Conservation (phyloP, 306 rosid genomes). For the Vachellia collinsii region DNA sequence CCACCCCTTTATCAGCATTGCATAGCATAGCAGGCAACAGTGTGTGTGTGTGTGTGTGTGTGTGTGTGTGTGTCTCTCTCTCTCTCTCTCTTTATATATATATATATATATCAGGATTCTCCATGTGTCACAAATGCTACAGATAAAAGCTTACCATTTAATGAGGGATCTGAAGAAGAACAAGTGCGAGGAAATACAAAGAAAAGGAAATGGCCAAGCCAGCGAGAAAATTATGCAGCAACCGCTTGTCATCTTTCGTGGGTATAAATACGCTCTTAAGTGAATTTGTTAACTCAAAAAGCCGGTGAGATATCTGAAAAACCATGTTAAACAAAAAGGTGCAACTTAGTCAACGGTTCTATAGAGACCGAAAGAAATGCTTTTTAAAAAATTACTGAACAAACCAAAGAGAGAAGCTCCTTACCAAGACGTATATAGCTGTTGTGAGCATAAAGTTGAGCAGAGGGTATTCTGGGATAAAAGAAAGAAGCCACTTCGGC, state of each 20-base stretch:
- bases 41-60: no score
- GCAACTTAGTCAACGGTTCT: conserved; percentile 28
- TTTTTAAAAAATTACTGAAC: background rate
- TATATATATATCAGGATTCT: background rate
- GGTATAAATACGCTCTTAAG: conserved; percentile 86
- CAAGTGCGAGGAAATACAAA: conserved; percentile 63
- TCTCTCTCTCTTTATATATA: no score
- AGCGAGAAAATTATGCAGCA: conserved; percentile 76
- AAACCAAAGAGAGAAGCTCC: conserved; percentile 37
- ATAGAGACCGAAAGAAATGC: conserved; percentile 26
- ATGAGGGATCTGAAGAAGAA: conserved; percentile 71
- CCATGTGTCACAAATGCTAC: conserved; percentile 6
- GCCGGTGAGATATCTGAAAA: conserved; percentile 82
- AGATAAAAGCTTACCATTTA: conserved; percentile 57
- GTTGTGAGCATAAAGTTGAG: conserved; percentile 97
- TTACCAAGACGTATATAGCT: conserved; percentile 81
- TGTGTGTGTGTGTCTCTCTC: no score
- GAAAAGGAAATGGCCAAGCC: conserved; percentile 62
- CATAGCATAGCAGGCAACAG: background rate
- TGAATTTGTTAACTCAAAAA: conserved; percentile 88
- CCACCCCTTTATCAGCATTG: background rate
- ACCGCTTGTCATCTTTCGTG: conserved; percentile 77
- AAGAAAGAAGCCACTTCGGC: conserved; percentile 99
- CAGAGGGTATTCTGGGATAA: conserved; percentile 89
- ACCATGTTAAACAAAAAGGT: conserved; percentile 34